Base-by-base conservation (phyloP, 306 rosid species). In the Castanea sativa region DNA sequence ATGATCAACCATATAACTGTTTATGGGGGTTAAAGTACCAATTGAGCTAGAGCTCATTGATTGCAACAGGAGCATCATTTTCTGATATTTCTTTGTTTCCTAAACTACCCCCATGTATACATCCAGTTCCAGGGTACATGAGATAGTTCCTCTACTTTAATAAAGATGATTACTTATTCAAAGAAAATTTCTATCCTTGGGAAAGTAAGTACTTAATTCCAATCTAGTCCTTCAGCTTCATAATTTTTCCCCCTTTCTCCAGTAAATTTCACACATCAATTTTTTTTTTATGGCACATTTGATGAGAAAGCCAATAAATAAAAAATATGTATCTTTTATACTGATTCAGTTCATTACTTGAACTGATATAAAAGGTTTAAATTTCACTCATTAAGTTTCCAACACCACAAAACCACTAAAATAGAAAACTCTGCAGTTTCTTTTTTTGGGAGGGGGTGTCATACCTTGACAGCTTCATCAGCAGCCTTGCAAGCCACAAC, bases 401-500 rank as follows among this genome's bases (percentile, higher is more conserved):
- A 61, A 61, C 23, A 8, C 21, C 14, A 41, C 35, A 69, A 71
- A 43, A 19, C 23, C 58, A 10, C 3, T 20, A 41, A 19, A 41
- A n/a, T 51, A 21, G 14, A 11, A 0, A 43, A 71, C 12, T 45
- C 35, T 14, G 21, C 3, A 51, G 20, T 11, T 10, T 49, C 7
- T 38, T 38, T 38, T 38, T 38, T 38, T 38, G 45, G 43, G 45
- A 38, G 45, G 45, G 45, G 45, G 45, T 1, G 70, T 69, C 73
- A 56, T 87, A 96, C 99, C 93, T 93, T 96, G 38, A 96, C 99
- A 57, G 96, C 99, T 0, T 82, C 90, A 77, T 96, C 99, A 60
- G 99, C 97, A 76, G 92, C 99, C 91, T 96, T 96, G 89, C 99
- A 96, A 55, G 93, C 99, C 82, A 93, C 99, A 53, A 96, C 45